A percentile compares a stretch with the other conserved stretches of the same genome.
These are phyloP conservation scores for Inonotus obliquus DNA, from an alignment of 1,284 basidiomycete genomes.

Conservation along the genomic window DNA sequence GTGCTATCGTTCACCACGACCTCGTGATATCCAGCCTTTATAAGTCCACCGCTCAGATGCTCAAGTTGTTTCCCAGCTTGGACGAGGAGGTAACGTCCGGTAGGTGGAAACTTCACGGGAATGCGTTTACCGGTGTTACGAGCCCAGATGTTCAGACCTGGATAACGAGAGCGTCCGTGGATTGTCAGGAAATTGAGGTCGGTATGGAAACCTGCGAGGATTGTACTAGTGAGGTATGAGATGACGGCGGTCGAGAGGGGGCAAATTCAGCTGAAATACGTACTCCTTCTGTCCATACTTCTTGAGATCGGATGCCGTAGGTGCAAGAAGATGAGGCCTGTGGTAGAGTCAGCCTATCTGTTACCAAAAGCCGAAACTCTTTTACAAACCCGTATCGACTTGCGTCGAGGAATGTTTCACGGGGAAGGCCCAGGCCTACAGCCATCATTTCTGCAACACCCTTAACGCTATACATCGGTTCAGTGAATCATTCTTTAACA, in stretches of 20 bases:
- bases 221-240: slow-evolving; percentile 36
- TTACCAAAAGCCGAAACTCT: neutral
- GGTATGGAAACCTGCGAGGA: slow-evolving; percentile 88
- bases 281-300: slow-evolving; percentile 67
- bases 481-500: too few relatives aligned
- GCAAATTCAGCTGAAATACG: neutral
- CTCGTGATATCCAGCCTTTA: slow-evolving; percentile 91
- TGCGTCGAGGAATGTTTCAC: slow-evolving; percentile 65
- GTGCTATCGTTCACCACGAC: slow-evolving; percentile 85
- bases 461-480: slow-evolving; percentile 55
- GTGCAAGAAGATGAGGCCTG: slow-evolving; percentile 85
- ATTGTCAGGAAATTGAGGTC: slow-evolving; percentile 85
- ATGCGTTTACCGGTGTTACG: slow-evolving; percentile 87
- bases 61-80: slow-evolving; percentile 93
- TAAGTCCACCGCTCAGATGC: slow-evolving; percentile 80
- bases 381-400: slow-evolving; percentile 73
- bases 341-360: neutral
- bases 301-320: slow-evolving; percentile 82
- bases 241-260: neutral
- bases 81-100: slow-evolving; percentile 68
- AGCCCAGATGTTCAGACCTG: slow-evolving; percentile 87
- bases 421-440: slow-evolving; percentile 70
- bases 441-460: slow-evolving; percentile 81
- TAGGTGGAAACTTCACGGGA: slow-evolving; percentile 72
- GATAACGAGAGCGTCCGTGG: slow-evolving; percentile 84